phyloP scores from a whole-genome alignment of 2,329 filamentous ascomycete species.

The Fonsecaea nubica region DNA sequence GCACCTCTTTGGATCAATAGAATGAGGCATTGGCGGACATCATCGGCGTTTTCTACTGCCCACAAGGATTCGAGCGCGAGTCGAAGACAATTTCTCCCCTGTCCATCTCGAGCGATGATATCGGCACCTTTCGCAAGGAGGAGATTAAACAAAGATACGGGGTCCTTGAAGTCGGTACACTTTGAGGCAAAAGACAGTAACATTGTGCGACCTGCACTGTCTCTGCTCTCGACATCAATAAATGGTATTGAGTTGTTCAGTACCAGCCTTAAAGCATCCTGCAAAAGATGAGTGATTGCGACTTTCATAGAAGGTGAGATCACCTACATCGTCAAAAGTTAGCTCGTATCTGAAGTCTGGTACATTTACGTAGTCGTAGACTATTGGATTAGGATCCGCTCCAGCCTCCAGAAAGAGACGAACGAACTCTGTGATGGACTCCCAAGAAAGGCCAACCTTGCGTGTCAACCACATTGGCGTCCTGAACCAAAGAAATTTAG shows the following conservation, averaged over 20 bases:
- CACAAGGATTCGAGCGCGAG: not conserved
- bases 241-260: conserved; percentile 3
- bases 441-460: not conserved
- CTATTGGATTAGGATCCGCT: not conserved
- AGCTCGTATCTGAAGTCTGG: not conserved
- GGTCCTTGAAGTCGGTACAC: not conserved
- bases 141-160: not conserved
- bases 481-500: not conserved
- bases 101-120: not conserved
- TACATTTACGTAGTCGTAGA: not conserved
- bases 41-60: not conserved
- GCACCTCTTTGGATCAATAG: conserved; percentile 2
- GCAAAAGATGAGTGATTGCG: not conserved
- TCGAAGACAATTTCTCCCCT: conserved; percentile 9
- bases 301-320: not conserved
- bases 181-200: not conserved
- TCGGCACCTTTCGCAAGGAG: not conserved
- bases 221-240: not conserved
- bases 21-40: not conserved
- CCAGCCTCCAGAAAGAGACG: conserved; percentile 1
- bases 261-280: not conserved
- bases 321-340: not conserved
- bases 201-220: not conserved
- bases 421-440: not conserved
- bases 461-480: not conserved